Base-by-base conservation (phyloP, 441 rosid species). In the Populus trichocarpa region DNA sequence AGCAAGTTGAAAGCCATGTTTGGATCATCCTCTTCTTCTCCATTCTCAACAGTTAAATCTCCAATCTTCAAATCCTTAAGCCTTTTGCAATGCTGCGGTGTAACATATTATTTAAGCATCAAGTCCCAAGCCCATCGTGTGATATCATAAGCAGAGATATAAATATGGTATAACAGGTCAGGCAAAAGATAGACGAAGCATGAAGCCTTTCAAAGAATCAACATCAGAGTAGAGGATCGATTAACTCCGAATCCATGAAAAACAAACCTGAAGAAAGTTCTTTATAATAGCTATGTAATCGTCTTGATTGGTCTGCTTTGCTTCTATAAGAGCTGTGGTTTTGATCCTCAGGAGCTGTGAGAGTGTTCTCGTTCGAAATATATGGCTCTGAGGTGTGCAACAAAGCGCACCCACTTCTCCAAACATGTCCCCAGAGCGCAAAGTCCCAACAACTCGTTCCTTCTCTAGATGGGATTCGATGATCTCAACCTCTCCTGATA, bases 391-490 rank as follows among this genome's bases (percentile, higher is more conserved):
- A 25, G 92, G 93, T 72, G 83, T 85, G 80, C 92, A 84, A 72
- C 97, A 92, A 76, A 96, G 89, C 0, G 89, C 95, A 35, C 96
- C 97, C 30, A 89, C 90, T 84, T 96, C 99, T 70, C 98, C 98
- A 81, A 96, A 96, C 86, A 92, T 85, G 81, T 92, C 93, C 76
- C 90, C 87, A 26, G 90, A 81, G 6, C 82, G 83, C 79, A 92
- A 65, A 50, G 83, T 89, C 75, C 97, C 97, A 4, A 90, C 82
- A 30, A 81, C 83, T 18, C 70, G 33, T 69, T 90, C 99, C 71
- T 86, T 90, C 74, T 90, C 99, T 67, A 75, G 79, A 61, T 90
- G 90, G 10, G 84, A 83, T 50, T 90, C 89, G 0, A 91, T 85
- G 33, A 78, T 66, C 20, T 74, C 89, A 84, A 97, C 91, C 85